These are phyloP conservation scores for Aureobasidium musti DNA, from an alignment of 2,329 filamentous ascomycete genomes.

Conservation along the genomic window DNA sequence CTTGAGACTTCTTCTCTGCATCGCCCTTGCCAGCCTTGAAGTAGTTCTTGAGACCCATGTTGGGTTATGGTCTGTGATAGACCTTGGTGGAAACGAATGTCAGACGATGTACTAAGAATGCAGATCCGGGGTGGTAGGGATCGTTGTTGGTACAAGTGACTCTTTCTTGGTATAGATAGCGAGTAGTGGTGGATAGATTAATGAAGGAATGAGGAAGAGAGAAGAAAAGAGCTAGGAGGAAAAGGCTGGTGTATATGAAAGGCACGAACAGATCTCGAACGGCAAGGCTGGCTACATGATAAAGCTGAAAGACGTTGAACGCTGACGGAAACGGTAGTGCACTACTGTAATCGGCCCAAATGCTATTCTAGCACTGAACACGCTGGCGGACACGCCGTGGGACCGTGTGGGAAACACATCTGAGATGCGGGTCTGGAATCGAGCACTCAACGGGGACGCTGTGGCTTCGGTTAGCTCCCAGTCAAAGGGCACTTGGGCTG, in stretches of 20 bases:
- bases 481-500: slow-evolving; percentile 11
- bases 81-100: slow-evolving; percentile 21
- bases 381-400: slow-evolving; percentile 14
- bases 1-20: slow-evolving; percentile 35
- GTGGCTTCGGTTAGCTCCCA: slow-evolving; percentile 25
- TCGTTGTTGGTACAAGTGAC: slow-evolving; percentile 10
- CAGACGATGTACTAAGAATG: slow-evolving; percentile 8
- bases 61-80: slow-evolving; percentile 12
- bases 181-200: slow-evolving; percentile 14
- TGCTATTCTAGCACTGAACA: slow-evolving; percentile 25
- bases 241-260: slow-evolving; percentile 26
- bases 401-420: slow-evolving; percentile 23
- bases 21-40: slow-evolving; percentile 59
- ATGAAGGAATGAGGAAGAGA: slow-evolving; percentile 14
- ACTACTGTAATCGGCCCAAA: slow-evolving; percentile 29
- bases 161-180: background rate
- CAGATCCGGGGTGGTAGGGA: slow-evolving; percentile 12
- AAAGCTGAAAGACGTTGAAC: slow-evolving; percentile 30
- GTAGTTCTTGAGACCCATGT: slow-evolving; percentile 64
- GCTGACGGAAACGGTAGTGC: slow-evolving; percentile 28
- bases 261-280: slow-evolving; percentile 16
- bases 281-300: slow-evolving; percentile 28
- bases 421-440: slow-evolving; percentile 27
- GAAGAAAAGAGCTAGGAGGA: slow-evolving; percentile 1
- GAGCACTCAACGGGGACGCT: slow-evolving; percentile 17